phyloP scores from a whole-genome alignment of 2,329 filamentous ascomycete genomes.

The Pezicula radicicola region DNA sequence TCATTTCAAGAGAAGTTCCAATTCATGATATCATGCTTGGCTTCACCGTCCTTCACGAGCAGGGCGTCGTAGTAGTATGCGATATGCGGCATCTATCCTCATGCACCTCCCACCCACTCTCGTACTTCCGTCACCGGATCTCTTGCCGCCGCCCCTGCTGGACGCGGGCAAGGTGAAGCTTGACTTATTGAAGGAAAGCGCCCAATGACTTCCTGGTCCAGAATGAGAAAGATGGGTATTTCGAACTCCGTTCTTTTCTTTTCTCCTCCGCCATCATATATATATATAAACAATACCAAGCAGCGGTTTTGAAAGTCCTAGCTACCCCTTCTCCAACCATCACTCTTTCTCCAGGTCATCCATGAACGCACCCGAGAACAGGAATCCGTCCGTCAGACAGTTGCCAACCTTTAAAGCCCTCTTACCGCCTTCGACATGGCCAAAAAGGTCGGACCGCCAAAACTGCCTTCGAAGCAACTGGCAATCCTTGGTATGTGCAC shows the following conservation, averaged over 20 bases:
- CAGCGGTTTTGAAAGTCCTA: not conserved
- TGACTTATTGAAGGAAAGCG: too few relatives aligned
- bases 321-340: not conserved
- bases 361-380: slow-evolving; percentile 10
- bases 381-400: slow-evolving; percentile 8
- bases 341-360: slow-evolving; percentile 6
- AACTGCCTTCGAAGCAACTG: slow-evolving; percentile 74
- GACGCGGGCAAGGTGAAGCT: too few relatives aligned
- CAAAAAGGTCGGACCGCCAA: slow-evolving; percentile 36
- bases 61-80: too few relatives aligned
- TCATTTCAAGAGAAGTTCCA: too few relatives aligned
- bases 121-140: too few relatives aligned
- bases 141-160: too few relatives aligned
- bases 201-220: too few relatives aligned
- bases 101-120: too few relatives aligned
- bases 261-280: not conserved
- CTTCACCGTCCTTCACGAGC: too few relatives aligned
- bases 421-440: slow-evolving; percentile 13
- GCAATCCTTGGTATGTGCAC: slow-evolving; percentile 68
- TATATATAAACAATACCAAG: not conserved
- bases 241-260: too few relatives aligned
- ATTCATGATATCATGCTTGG: too few relatives aligned
- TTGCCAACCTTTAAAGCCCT: slow-evolving; percentile 11
- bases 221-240: not conserved
- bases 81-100: too few relatives aligned